These are phyloP conservation scores for Claviceps pazoutovae DNA, from an alignment of 2,329 filamentous ascomycete species.

Conservation along the genomic window DNA sequence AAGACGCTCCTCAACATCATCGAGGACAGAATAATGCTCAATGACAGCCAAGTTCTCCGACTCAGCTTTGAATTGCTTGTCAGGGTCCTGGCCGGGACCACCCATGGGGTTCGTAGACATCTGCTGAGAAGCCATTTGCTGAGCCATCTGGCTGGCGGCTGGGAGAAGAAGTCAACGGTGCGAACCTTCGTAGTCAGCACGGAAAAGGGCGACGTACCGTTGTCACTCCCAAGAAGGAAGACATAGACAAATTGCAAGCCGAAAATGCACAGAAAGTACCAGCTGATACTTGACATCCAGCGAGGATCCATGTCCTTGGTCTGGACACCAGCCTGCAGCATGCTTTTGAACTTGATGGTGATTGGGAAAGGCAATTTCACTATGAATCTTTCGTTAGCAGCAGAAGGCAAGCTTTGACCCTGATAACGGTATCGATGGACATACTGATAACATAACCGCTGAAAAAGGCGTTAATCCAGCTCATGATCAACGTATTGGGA, in stretches of 20 bases:
- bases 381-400: slow-evolving; percentile 16
- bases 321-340: slow-evolving; percentile 93
- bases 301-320: slow-evolving; percentile 92
- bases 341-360: slow-evolving; percentile 98
- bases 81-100: slow-evolving; percentile 81
- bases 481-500: slow-evolving; percentile 97
- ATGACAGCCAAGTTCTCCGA: slow-evolving; percentile 92
- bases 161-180: slow-evolving; percentile 7
- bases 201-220: slow-evolving; percentile 49
- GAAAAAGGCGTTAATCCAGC: slow-evolving; percentile 99
- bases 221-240: slow-evolving; percentile 90
- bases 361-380: slow-evolving; percentile 96
- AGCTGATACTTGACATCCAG: slow-evolving; percentile 97
- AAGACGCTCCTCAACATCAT: slow-evolving; percentile 75
- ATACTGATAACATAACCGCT: slow-evolving; percentile 92
- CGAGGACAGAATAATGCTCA: slow-evolving; percentile 83
- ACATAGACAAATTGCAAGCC: slow-evolving; percentile 95
- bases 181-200: not conserved
- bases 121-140: slow-evolving; percentile 66
- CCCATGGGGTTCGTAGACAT: slow-evolving; percentile 46
- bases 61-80: slow-evolving; percentile 88
- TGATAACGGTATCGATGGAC: slow-evolving; percentile 6
- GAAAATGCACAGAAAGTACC: slow-evolving; percentile 97
- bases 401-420: not conserved
- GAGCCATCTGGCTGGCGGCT: slow-evolving; percentile 85